These are phyloP conservation scores for Pseudogymnoascus sp. DNA, from an alignment of 2,329 filamentous ascomycete genomes.

Conservation along the genomic window DNA sequence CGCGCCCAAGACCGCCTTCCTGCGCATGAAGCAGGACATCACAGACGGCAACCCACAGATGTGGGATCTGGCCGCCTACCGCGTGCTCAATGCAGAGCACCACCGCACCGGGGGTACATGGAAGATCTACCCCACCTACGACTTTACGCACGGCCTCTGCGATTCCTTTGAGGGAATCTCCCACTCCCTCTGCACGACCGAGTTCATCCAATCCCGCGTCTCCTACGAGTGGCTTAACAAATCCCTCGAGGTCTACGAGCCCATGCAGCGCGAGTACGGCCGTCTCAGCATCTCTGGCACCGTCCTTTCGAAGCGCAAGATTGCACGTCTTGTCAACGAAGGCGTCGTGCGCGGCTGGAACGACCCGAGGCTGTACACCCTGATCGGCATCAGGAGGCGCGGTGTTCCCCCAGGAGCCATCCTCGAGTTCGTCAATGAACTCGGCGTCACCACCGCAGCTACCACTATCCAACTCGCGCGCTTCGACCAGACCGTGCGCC, in stretches of 20 bases:
- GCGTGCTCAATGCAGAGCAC: constrained; percentile 69
- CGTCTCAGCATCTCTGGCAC: constrained; percentile 76
- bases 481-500: constrained; percentile 80
- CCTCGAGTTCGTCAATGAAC: constrained; percentile 81
- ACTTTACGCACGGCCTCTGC: constrained; percentile 83
- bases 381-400: constrained; percentile 74
- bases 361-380: constrained; percentile 81
- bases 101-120: constrained; percentile 75
- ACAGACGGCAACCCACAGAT: constrained; percentile 82
- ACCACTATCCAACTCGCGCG: constrained; percentile 72
- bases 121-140: constrained; percentile 93
- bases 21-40: constrained; percentile 91
- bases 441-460: constrained; percentile 78
- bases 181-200: constrained; percentile 86
- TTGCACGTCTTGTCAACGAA: constrained; percentile 70
- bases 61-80: constrained; percentile 93
- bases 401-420: constrained; percentile 85
- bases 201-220: constrained; percentile 76
- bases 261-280: constrained; percentile 87
- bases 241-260: constrained; percentile 73
- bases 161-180: constrained; percentile 91
- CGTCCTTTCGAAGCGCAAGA: constrained; percentile 78
- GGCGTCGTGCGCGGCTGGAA: constrained; percentile 83
- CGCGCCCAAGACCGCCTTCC: constrained; percentile 70
- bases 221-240: constrained; percentile 90